Conservation (phyloP, 148 eudicot species). For the Pharnaceum exiguum region DNA sequence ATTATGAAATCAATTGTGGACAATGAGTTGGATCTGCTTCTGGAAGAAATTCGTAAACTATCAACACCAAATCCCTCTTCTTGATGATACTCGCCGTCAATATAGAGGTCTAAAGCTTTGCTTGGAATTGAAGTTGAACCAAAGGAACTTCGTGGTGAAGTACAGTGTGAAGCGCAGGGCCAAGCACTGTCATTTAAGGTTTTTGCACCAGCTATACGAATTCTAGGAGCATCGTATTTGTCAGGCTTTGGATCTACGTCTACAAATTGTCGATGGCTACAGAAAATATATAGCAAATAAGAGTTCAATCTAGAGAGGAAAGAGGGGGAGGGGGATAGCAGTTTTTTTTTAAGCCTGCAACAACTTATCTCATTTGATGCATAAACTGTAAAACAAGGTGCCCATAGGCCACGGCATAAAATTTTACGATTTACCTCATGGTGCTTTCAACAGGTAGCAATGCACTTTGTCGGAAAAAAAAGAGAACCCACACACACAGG, state of each 20-base stretch:
- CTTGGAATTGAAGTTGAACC: conserved; percentile 22
- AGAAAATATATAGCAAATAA: not conserved
- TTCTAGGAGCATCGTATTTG: not conserved
- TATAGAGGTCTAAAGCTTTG: conserved; percentile 19
- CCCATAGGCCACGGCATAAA: too few relatives aligned
- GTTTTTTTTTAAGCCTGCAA: too few relatives aligned
- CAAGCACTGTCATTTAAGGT: conserved; percentile 13
- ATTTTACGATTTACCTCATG: too few relatives aligned
- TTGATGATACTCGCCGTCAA: conserved; percentile 26
- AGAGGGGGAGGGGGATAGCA: too few relatives aligned
- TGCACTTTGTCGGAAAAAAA: too few relatives aligned
- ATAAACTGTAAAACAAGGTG: not conserved
- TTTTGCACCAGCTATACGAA: conserved; percentile 12
- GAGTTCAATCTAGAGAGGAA: too few relatives aligned
- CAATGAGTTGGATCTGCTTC: conserved; percentile 8
- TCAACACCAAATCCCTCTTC: not conserved
- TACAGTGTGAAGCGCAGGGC: conserved; percentile 14
- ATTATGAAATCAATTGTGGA: conserved; percentile 10
- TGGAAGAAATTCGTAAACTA: conserved; percentile 1
- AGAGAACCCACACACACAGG: too few relatives aligned
- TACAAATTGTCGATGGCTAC: conserved; percentile 16
- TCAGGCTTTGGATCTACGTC: conserved; percentile 12
- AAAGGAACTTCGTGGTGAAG: conserved; percentile 25
- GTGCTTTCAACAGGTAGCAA: too few relatives aligned
- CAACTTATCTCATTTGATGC: not conserved